Percentiles rank a stretch among this genome's conserved stretches.
Conservation (phyloP, 2,329 filamentous ascomycete genomes). For the Cladosporium sp. region DNA sequence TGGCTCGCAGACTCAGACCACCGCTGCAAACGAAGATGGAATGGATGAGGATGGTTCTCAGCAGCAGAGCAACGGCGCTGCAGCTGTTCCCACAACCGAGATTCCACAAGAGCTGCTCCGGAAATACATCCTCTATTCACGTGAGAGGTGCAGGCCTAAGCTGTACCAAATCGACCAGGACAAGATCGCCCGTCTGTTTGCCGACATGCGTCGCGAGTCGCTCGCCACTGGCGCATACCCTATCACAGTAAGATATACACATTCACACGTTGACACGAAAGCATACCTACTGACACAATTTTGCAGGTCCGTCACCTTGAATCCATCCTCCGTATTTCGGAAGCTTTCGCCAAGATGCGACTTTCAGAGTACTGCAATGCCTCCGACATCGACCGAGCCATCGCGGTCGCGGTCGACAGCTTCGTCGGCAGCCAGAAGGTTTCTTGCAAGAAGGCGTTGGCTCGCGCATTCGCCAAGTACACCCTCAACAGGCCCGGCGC, state of each 20-base stretch:
- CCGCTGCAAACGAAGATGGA: constrained; percentile 52
- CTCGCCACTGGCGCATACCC: constrained; percentile 94
- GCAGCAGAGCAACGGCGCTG: constrained; percentile 42
- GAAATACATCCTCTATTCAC: constrained; percentile 95
- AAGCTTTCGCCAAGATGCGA: constrained; percentile 96
- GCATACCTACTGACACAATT: constrained; percentile 6
- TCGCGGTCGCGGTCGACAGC: constrained; percentile 92
- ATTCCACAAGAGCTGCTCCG: constrained; percentile 88
- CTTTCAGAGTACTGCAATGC: constrained; percentile 92
- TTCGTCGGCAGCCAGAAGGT: constrained; percentile 97
- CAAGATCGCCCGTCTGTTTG: constrained; percentile 90
- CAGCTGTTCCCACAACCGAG: constrained; percentile 58
- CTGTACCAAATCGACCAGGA: constrained; percentile 97
- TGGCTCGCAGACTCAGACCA: constrained; percentile 34
- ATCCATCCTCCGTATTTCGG: constrained; percentile 93
- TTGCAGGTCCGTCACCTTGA: constrained; percentile 89
- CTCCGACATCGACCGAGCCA: constrained; percentile 92
- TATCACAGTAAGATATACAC: constrained; percentile 73
- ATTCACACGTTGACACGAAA: constrained; percentile 27
- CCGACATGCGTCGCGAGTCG: constrained; percentile 92
- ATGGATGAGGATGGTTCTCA: constrained; percentile 61
- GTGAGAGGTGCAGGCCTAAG: constrained; percentile 86
- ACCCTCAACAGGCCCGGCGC: constrained; percentile 48
- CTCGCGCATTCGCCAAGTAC: constrained; percentile 95
- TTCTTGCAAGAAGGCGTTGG: constrained; percentile 94